Evolutionary conservation across 225 moss, liverwort and hornwort species (phyloP), one percentile per base, ranked within the genome.

Genomic region (Physcomitrellopsis africana): DNA sequence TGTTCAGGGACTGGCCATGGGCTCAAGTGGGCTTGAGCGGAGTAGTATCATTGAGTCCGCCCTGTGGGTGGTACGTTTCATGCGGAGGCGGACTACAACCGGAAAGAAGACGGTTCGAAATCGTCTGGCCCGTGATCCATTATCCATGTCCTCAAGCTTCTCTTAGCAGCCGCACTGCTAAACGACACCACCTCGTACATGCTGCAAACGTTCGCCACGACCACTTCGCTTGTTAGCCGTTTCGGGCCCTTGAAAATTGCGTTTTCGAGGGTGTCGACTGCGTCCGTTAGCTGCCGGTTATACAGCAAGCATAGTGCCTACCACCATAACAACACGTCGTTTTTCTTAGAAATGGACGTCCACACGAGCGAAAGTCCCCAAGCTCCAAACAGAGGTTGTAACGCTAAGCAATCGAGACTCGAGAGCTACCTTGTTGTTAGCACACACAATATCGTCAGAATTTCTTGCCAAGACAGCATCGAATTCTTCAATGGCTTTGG

Each of bases 171-270:
- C 19, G 81, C 83, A 68, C 91, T 82, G 77, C 91, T 97, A 86
- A 91, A 91, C 14, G 96, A 94, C 51, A 94, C 88, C 51, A 94
- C 81, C 86, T 97, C 96, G 72, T 94, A 97, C 92, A 97, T 86
- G 70, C 81, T 92, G 77, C 96, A 97, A 6, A 93, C 85, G 49
- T 97, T 94, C 24, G 86, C 70, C 19, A 94, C 81, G 44, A 97
- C 65, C 1, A 89, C 87, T 81, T 97, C 94, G 70, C 89, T 89
- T 9, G 94, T 6, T 70, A 88, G 79, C 43, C 79, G 79, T 57
- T 77, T 80, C 10, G 94, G 89, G 16, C 85, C 91, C 70, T 80
- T 86, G 73, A 92, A 92, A 57, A 97, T 85, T 13, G 88, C 83
- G 27, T 79, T 84, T 77, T 97, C 96, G 32, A 97, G 80, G 10